These are phyloP conservation scores for Knoxia roxburghii DNA, from an alignment of 257 asterid species.

Conservation along the genomic window DNA sequence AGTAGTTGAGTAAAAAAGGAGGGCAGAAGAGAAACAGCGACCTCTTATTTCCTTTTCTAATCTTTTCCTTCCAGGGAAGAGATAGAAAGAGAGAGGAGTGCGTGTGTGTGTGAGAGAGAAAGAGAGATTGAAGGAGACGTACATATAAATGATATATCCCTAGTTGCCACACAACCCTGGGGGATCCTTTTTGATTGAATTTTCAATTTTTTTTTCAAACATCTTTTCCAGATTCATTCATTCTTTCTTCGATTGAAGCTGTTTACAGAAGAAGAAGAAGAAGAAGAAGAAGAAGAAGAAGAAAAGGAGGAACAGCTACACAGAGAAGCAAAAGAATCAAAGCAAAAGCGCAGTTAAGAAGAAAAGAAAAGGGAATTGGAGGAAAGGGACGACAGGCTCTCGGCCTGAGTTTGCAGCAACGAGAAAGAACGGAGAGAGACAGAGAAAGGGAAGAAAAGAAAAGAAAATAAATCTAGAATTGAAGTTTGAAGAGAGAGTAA, in stretches of 20 bases:
- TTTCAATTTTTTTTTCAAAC: neutral
- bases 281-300: too few relatives aligned
- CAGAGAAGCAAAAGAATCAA: too few relatives aligned
- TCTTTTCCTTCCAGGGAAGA: constrained; percentile 11
- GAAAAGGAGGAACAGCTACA: too few relatives aligned
- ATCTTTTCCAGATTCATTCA: constrained; percentile 18
- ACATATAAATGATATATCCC: constrained; percentile 14
- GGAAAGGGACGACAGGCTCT: too few relatives aligned
- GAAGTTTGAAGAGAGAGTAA: constrained; percentile 21
- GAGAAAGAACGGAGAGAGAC: constrained; percentile 24
- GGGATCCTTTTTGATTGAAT: constrained; percentile 1
- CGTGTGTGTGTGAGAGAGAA: constrained; percentile 15
- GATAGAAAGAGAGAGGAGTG: constrained; percentile 1
- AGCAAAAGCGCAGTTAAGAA: too few relatives aligned
- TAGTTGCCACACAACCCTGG: constrained; percentile 15
- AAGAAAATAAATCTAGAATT: constrained; percentile 27
- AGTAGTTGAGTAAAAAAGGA: constrained; percentile 29
- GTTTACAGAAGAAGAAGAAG: constrained; percentile 62
- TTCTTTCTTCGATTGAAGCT: constrained; percentile 34
- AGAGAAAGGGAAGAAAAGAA: constrained; percentile 26
- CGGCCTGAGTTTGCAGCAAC: constrained; percentile 23
- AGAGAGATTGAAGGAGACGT: constrained; percentile 26
- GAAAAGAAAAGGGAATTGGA: too few relatives aligned
- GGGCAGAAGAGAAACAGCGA: constrained; percentile 45
- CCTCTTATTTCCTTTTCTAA: constrained; percentile 39